phyloP scores from a whole-genome alignment of 495 filamentous ascomycete species.

The Podospora pseudopauciseta region DNA sequence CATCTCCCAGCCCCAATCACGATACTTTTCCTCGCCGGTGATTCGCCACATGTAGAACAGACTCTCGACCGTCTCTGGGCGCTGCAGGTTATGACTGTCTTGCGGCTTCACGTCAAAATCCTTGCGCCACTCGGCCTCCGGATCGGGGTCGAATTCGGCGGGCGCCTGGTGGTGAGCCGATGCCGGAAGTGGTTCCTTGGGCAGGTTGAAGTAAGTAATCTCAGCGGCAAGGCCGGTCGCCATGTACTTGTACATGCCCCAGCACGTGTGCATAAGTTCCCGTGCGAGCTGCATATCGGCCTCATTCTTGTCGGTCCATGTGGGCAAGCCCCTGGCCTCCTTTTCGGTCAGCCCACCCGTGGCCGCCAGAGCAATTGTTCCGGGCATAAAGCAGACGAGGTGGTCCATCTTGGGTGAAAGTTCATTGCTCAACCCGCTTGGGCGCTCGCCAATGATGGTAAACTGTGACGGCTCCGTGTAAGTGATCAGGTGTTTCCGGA shows the following conservation, averaged over 20 bases:
- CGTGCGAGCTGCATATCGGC: conserved; percentile 80
- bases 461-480: conserved; percentile 77
- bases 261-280: conserved; percentile 95
- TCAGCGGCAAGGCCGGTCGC: conserved; percentile 86
- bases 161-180: conserved; percentile 47
- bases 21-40: conserved; percentile 85
- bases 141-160: conserved; percentile 44
- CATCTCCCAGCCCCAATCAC: conserved; percentile 98
- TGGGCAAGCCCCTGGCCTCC: conserved; percentile 64
- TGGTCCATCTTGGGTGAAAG: conserved; percentile 96
- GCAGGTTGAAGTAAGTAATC: conserved; percentile 82
- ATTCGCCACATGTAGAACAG: conserved; percentile 99
- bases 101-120: conserved; percentile 72
- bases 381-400: conserved; percentile 94
- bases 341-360: conserved; percentile 73
- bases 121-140: conserved; percentile 60
- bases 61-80: conserved; percentile 91
- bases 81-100: conserved; percentile 90
- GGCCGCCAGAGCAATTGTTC: conserved; percentile 84
- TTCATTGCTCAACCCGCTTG: conserved; percentile 59
- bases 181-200: conserved; percentile 57
- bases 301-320: conserved; percentile 76
- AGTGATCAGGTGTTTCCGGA: conserved; percentile 86
- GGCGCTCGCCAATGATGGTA: conserved; percentile 84
- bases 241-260: conserved; percentile 89